A percentile compares a stretch with the other conserved stretches of the same genome.
Evolutionary conservation across 345 rosid species (phyloP).

Genomic region (Eutrema yunnanense): DNA sequence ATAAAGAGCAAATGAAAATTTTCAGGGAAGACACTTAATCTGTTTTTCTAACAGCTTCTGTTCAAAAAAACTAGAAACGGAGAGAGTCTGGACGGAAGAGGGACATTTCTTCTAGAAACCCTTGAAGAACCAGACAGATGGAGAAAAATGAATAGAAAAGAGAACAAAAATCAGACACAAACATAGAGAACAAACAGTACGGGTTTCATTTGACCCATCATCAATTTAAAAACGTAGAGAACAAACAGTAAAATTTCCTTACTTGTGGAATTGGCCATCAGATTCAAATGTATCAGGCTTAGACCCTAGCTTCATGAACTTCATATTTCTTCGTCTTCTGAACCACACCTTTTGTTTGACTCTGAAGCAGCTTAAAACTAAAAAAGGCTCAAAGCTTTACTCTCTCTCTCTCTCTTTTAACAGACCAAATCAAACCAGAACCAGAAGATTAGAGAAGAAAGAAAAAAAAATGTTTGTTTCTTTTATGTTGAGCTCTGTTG

Average conservation of each 20-base stretch:
- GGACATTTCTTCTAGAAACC: conserved; percentile 4
- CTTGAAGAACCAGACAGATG: conserved; percentile 8
- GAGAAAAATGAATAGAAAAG: conserved; percentile 23
- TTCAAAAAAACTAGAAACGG: not conserved
- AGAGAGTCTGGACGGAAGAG: not conserved
- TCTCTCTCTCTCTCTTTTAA: not conserved
- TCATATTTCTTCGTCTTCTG: conserved; percentile 44
- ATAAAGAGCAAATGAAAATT: not conserved
- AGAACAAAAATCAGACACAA: conserved; percentile 21
- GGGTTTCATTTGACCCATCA: conserved; percentile 2
- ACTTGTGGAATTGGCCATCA: conserved; percentile 70
- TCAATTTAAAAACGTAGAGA: not conserved
- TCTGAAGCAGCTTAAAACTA: conserved; percentile 10
- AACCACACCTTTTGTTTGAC: not conserved
- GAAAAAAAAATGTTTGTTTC: not conserved
- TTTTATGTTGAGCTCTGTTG: conserved; percentile 9
- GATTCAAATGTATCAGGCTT: conserved; percentile 86
- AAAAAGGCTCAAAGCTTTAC: not conserved
- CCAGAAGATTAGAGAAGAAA: not conserved
- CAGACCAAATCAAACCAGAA: not conserved
- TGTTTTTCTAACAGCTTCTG: not conserved
- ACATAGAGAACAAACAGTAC: conserved; percentile 18
- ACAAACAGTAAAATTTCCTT: conserved; percentile 8
- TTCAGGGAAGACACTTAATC: not conserved
- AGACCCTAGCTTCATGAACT: conserved; percentile 93